Base-by-base conservation (phyloP, 257 asterid species). In the Ehretia macrophylla region DNA sequence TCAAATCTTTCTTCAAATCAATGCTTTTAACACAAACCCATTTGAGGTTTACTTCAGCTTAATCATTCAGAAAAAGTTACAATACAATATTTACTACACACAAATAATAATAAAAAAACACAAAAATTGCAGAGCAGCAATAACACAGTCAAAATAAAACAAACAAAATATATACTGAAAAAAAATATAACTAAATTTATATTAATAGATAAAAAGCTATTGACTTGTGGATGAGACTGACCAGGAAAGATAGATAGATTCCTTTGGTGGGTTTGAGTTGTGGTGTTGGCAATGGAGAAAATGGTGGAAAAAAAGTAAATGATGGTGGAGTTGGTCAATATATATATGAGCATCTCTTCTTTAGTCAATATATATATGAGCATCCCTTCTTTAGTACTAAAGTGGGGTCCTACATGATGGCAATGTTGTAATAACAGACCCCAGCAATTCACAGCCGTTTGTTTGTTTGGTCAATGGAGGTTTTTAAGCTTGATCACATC, bases 181-280 rank as follows among this genome's bases (percentile, higher is more conserved):
- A 51, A 51, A 11, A 6, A 51, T 20, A 22, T 3, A 52, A 23
- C 8, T 22, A 12, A 52, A 52, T 0, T 3, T 10, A 49, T 49
- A 17, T 52, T 11, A 21, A 42, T 42, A 22, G 16, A 52, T 20
- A 17, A 17, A 45, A 1, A 47, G 11, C 18, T 49, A 13, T 0
- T 22, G 17, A 21, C 17, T 52, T 20, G 32, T n/a, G 20, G 38
- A 52, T 21, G 38, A 22, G 32, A 52, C 57, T 52, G 38, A 52
- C 57, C 57, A 52, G 57, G 20, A 20, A 20, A 32, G 35, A 21
- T 17, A 23, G 32, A 51, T 17, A 52, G 57, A 52, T 52, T 17
- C 39, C n/a, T 52, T 52, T 20, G 27, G 14, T 8, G 27, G 11
- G 9, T 12, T 13, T 37, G 32, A 10, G 35, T 32, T 52, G 38